Conservation (phyloP, 305 asterid species). For the Fraxinus platypoda region DNA sequence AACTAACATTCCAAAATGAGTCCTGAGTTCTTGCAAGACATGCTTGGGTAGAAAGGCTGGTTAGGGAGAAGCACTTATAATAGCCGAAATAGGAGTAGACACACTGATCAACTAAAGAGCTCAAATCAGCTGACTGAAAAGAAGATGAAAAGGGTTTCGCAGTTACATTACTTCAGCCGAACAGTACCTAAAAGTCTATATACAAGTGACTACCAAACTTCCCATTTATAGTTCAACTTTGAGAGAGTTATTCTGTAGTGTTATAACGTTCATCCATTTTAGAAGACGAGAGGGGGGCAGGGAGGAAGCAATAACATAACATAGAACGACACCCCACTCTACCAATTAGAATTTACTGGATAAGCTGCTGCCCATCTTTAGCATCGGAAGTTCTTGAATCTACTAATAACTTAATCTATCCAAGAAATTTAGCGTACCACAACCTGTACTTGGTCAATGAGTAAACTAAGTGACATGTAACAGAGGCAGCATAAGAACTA, state of each 20-base stretch:
- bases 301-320: background rate
- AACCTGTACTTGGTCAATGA: background rate
- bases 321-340: background rate
- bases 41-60: background rate
- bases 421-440: background rate
- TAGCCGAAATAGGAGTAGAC: background rate
- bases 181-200: background rate
- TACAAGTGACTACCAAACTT: background rate
- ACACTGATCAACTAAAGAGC: background rate
- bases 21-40: background rate
- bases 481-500: conserved; percentile 15
- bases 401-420: background rate
- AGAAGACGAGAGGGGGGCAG: background rate
- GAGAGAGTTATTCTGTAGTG: background rate
- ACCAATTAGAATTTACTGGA: background rate
- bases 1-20: background rate
- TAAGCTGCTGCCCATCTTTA: background rate
- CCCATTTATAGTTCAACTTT: background rate
- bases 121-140: background rate
- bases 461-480: conserved; percentile 7
- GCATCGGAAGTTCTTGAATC: background rate
- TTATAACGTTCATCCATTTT: background rate
- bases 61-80: background rate
- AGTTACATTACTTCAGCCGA: background rate
- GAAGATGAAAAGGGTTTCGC: background rate